These are phyloP conservation scores for Pythium apleroticum DNA, from an alignment of 352 stramenopile genomes.

Conservation along the genomic window DNA sequence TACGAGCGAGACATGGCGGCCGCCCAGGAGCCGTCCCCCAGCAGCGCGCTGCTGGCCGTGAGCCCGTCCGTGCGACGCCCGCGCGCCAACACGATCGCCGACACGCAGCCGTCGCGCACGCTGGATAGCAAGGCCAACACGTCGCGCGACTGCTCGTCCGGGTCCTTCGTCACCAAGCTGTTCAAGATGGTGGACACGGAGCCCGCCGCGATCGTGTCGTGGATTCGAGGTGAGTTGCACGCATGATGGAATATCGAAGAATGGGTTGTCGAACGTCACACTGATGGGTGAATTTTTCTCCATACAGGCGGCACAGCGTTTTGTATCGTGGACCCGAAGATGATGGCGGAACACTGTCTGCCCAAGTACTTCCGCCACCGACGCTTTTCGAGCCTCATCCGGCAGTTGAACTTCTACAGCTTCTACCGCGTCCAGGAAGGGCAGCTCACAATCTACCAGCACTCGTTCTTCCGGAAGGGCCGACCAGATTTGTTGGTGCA, in stretches of 20 bases:
- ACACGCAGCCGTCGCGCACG: slow-evolving; percentile 21
- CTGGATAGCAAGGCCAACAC: slow-evolving; percentile 21
- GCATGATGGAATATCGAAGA: background rate
- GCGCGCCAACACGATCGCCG: slow-evolving; percentile 26
- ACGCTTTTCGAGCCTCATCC: slow-evolving; percentile 87
- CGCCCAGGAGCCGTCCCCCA: background rate
- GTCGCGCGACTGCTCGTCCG: slow-evolving; percentile 36
- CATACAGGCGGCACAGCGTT: slow-evolving; percentile 81
- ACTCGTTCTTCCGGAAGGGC: slow-evolving; percentile 83
- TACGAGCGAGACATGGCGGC: background rate
- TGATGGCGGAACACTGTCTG: slow-evolving; percentile 86
- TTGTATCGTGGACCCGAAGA: slow-evolving; percentile 89
- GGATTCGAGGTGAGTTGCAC: slow-evolving; percentile 48
- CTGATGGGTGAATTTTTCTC: slow-evolving; percentile 4
- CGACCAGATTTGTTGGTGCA: slow-evolving; percentile 77
- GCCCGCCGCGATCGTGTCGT: slow-evolving; percentile 77
- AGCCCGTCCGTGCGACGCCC: slow-evolving; percentile 14
- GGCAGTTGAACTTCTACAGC: slow-evolving; percentile 92
- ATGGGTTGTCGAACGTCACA: background rate
- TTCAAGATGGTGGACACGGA: slow-evolving; percentile 86
- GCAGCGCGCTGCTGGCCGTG: slow-evolving; percentile 5
- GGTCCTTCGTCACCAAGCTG: slow-evolving; percentile 85
- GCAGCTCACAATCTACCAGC: slow-evolving; percentile 85
- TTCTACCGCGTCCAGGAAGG: slow-evolving; percentile 90
- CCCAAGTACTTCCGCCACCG: slow-evolving; percentile 91